Evolutionary conservation across 176 grass and related monocot species (phyloP), one percentile per base, ranked within the genome.

Genomic region (Chrysopogon serrulatus): DNA sequence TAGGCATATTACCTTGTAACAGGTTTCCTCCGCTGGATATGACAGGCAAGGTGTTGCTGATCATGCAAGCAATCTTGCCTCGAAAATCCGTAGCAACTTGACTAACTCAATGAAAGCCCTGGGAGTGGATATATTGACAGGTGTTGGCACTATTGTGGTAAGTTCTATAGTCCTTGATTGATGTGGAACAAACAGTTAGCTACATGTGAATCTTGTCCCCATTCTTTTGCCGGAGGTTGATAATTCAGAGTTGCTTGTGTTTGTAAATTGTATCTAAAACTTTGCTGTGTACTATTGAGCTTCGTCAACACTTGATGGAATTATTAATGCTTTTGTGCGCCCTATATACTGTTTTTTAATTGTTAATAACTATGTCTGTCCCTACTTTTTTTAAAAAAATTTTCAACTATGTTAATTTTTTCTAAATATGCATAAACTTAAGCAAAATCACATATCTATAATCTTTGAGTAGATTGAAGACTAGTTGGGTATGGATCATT

Each of bases 21-120:
- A 99, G 93, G 93, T 99, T 79, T 88, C 93, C 19, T 78, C 91
- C 77, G 1, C 96, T 81, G 91, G 96, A 89, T 99, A 94, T 82
- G 86, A 99, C 51, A 96, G 91, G 62, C 91, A 94, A 80, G 86
- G 69, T 86, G 95, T 94, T 56, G 95, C 92, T 57, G 92, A 97
- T 74, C 95, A 97, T 83, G 95, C 95, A 88, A 97, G 90, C 49
- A 96, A 96, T 87, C 90, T 99, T 65, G 93, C 93, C 16, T 92
- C 91, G 10, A 99, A 99, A 87, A 99, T 99, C 76, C 82, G 83
- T 23, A 83, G 89, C 85, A 99, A 96, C 84, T 79, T 99, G 87
- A 99, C 96, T 66, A 99, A 99, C 80, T 99, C 96, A 71, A 83
- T 99, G 91, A 94, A 94, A 87, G 77, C 91, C 81, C 40, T 94